Conservation (phyloP, 2,329 filamentous ascomycete species). For the Fusarium domesticum region DNA sequence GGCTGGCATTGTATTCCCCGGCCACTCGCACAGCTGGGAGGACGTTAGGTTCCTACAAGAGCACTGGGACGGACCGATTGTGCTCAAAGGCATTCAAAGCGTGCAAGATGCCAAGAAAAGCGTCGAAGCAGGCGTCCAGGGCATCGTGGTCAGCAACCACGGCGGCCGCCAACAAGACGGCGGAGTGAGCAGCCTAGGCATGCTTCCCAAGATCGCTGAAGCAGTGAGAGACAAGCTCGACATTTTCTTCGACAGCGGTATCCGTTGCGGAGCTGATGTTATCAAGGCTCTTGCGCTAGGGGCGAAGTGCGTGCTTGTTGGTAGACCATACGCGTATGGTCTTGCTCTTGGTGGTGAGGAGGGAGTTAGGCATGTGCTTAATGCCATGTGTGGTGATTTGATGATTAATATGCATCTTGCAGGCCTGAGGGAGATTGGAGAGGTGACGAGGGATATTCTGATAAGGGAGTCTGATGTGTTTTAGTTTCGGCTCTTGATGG, state of each 20-base stretch:
- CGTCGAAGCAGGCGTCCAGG: constrained; percentile 10
- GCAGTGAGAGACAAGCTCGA: constrained; percentile 8
- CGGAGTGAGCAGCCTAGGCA: constrained; percentile 14
- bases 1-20: constrained; percentile 18
- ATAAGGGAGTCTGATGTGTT: not conserved
- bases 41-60: constrained; percentile 14
- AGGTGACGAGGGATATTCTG: constrained; percentile 8
- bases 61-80: constrained; percentile 13
- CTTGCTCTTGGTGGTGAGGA: constrained; percentile 12
- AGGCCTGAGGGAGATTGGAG: constrained; percentile 7
- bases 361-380: constrained; percentile 9
- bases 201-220: constrained; percentile 6
- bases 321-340: constrained; percentile 11
- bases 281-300: constrained; percentile 13
- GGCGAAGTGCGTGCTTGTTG: constrained; percentile 11
- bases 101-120: constrained; percentile 12
- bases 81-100: constrained; percentile 16
- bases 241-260: constrained; percentile 10
- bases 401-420: constrained; percentile 20
- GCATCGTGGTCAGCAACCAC: constrained; percentile 17
- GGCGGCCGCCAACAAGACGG: constrained; percentile 15
- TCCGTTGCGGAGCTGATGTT: constrained; percentile 12
- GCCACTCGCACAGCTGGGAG: constrained; percentile 14
- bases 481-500: too few species aligned
- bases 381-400: constrained; percentile 11